Conservation (phyloP, 257 asterid genomes). For the Nicotiana paniculata region DNA sequence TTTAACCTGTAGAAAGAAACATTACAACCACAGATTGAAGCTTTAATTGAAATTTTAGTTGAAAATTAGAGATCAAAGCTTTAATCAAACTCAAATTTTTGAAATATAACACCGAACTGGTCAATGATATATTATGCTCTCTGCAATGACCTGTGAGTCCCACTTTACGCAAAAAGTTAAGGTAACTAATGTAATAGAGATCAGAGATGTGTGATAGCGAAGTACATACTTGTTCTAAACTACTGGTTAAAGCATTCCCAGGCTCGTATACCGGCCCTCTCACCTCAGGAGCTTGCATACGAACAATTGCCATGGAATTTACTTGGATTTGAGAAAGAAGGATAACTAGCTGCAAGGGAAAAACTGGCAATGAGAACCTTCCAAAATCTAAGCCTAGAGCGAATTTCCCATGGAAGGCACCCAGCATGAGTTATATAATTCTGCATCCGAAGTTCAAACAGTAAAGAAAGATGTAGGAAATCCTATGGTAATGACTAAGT, state of each 20-base stretch:
- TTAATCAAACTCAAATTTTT: constrained; percentile 5
- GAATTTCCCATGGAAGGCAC: not conserved
- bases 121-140: not conserved
- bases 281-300: constrained; percentile 51
- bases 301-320: constrained; percentile 85
- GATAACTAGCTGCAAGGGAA: constrained; percentile 49
- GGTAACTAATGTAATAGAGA: not conserved
- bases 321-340: constrained; percentile 74
- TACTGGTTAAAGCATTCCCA: constrained; percentile 41
- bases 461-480: not conserved
- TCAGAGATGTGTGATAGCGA: not conserved
- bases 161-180: not conserved
- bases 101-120: constrained; percentile 9
- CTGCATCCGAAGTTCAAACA: not conserved
- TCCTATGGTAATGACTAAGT: not conserved
- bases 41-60: not conserved
- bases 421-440: not conserved
- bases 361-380: not conserved
- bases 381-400: not conserved
- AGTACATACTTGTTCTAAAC: constrained; percentile 63
- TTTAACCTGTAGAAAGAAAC: constrained; percentile 44
- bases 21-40: constrained; percentile 13
- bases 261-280: constrained; percentile 24
- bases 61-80: not conserved
- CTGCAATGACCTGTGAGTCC: not conserved